Conservation (phyloP, 768 basidiomycete genomes). For the Boletus speciosus region DNA sequence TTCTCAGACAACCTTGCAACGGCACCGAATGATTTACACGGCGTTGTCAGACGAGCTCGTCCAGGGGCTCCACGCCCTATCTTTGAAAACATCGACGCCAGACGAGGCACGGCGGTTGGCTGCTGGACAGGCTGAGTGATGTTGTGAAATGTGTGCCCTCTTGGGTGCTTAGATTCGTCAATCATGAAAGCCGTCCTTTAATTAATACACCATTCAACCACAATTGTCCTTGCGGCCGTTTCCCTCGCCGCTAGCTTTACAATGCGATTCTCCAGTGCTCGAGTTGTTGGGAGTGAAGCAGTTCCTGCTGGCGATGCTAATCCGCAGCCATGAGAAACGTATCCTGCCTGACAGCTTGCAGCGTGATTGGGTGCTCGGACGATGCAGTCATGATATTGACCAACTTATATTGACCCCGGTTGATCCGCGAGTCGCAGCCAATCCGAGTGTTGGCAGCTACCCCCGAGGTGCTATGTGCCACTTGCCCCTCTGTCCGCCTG, state of each 20-base stretch:
- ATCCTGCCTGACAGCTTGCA: constrained; percentile 4
- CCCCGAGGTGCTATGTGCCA: background rate
- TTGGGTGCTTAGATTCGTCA: constrained; percentile 18
- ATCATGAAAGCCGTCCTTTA: constrained; percentile 30
- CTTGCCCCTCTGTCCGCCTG: constrained; percentile 11
- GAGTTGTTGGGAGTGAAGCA: constrained; percentile 5
- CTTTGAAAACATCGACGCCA: constrained; percentile 68
- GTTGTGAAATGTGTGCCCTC: constrained; percentile 17
- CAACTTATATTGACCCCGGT: constrained; percentile 13
- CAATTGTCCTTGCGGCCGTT: constrained; percentile 20
- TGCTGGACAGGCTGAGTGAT: constrained; percentile 23
- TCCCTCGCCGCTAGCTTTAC: constrained; percentile 6
- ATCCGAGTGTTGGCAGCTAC: constrained; percentile 12
- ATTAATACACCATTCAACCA: constrained; percentile 26
- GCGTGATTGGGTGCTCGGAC: background rate
- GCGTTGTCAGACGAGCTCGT: constrained; percentile 68
- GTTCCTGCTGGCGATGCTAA: constrained; percentile 13
- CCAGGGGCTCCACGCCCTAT: constrained; percentile 72
- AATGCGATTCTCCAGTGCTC: constrained; percentile 21
- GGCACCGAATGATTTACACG: constrained; percentile 76
- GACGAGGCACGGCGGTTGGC: constrained; percentile 39
- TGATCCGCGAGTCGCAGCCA: constrained; percentile 30
- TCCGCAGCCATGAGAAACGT: constrained; percentile 16
- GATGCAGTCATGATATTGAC: constrained; percentile 2
- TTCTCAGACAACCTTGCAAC: constrained; percentile 66